Conservation (phyloP, 2,329 filamentous ascomycete species). For the Periconia sp. region DNA sequence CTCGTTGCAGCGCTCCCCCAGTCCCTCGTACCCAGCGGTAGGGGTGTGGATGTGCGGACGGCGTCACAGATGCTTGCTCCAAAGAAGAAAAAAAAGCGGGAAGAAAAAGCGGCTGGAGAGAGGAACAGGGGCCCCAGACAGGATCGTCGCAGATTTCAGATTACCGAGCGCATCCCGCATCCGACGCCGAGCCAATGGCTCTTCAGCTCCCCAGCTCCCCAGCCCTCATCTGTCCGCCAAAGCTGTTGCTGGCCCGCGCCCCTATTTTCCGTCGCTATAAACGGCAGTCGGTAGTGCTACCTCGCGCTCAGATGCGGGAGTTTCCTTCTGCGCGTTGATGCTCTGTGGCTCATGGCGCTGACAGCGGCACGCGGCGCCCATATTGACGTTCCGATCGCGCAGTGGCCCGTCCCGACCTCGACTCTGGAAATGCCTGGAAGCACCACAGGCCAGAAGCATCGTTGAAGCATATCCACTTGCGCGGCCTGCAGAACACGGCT, state of each 20-base stretch:
- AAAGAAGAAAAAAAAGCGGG: slow-evolving; percentile 13
- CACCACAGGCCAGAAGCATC: too few relatives aligned
- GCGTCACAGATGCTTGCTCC: slow-evolving; percentile 10
- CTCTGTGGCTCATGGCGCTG: slow-evolving; percentile 18
- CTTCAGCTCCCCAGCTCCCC: slow-evolving; percentile 15
- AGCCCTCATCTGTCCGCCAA: slow-evolving; percentile 35
- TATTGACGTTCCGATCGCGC: slow-evolving; percentile 18
- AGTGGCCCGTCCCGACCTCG: slow-evolving; percentile 23
- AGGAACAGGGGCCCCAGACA: slow-evolving; percentile 24
- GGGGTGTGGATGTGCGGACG: slow-evolving; percentile 11
- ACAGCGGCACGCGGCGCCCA: slow-evolving; percentile 35
- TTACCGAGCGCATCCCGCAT: slow-evolving; percentile 40
- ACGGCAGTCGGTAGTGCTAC: slow-evolving; percentile 18
- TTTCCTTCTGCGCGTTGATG: slow-evolving; percentile 15
- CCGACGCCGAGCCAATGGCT: slow-evolving; percentile 36
- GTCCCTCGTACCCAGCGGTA: slow-evolving; percentile 7
- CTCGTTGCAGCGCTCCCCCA: background rate
- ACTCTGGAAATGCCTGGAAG: too few relatives aligned
- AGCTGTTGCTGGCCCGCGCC: slow-evolving; percentile 16
- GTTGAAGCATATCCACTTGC: too few relatives aligned
- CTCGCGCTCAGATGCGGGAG: slow-evolving; percentile 14
- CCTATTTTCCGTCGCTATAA: slow-evolving; percentile 18
- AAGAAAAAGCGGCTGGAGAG: slow-evolving; percentile 24
- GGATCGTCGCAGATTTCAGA: slow-evolving; percentile 41
- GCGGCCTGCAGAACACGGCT: too few relatives aligned